Conservation (phyloP, 2,329 filamentous ascomycete genomes). For the Microdochium paspali region DNA sequence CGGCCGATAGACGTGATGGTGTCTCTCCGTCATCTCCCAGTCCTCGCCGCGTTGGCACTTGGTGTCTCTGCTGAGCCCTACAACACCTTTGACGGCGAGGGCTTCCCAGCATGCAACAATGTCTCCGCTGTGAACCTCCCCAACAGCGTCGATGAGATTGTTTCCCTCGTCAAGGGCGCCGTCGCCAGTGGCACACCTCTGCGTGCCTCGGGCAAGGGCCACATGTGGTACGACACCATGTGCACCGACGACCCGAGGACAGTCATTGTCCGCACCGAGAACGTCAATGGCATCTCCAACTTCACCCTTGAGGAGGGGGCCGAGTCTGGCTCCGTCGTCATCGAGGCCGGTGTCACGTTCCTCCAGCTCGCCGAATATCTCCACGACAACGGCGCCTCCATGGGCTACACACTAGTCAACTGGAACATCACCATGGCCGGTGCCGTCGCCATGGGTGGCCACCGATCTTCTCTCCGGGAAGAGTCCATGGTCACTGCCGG, state of each 20-base stretch:
- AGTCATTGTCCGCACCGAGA: slow-evolving; percentile 35
- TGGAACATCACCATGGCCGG: slow-evolving; percentile 44
- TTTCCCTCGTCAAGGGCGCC: slow-evolving; percentile 29
- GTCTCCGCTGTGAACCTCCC: slow-evolving; percentile 33
- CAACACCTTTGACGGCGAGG: slow-evolving; percentile 40
- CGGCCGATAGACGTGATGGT: not conserved
- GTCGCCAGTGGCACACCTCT: slow-evolving; percentile 27
- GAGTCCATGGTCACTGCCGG: slow-evolving; percentile 40
- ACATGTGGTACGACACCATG: slow-evolving; percentile 46
- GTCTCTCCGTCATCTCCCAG: not conserved
- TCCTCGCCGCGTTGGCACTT: not conserved
- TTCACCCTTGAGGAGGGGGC: slow-evolving; percentile 26
- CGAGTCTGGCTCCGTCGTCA: slow-evolving; percentile 31
- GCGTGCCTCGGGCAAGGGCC: slow-evolving; percentile 37
- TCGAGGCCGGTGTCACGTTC: slow-evolving; percentile 42
- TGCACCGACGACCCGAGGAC: slow-evolving; percentile 36
- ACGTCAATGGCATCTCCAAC: slow-evolving; percentile 32
- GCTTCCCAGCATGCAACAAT: slow-evolving; percentile 35
- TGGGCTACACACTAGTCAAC: slow-evolving; percentile 41
- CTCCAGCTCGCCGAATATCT: slow-evolving; percentile 40
- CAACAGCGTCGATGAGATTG: slow-evolving; percentile 33
- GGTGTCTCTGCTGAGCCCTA: slow-evolving; percentile 16
- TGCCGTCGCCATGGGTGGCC: slow-evolving; percentile 41
- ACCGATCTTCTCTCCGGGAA: slow-evolving; percentile 36
- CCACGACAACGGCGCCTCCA: slow-evolving; percentile 32